Base-by-base conservation (phyloP, 129 eudicot genomes). In the Oenanthe sinensis region DNA sequence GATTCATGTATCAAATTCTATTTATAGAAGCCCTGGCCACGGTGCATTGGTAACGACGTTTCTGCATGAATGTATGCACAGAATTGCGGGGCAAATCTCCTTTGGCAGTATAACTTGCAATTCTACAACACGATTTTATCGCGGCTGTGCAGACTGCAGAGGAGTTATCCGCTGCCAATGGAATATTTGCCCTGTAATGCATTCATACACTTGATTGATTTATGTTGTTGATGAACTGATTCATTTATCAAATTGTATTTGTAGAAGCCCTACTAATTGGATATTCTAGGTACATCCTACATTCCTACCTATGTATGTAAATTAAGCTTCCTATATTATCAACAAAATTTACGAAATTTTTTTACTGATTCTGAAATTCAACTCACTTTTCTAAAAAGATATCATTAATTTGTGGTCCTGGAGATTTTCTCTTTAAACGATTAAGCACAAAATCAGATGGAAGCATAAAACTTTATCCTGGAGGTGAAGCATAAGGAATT, bases 101-200 rank as follows among this genome's bases (percentile, higher is more conserved):
- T 43, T 72, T 72, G 52, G 76, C 76, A 72, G 76, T 72, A 69
- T 0, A 16, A 69, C 74, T 69, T 5, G 19, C 44, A 4, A 48
- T 5, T 36, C 79, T 16, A 8, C 48, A 15, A 26, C 2, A 17
- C 39, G 40, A 30, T 28, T 50, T 2, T n/a, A 15, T 37, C 26
- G 62, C 68, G 37, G 78, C 54, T 36, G 37, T 8, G 45, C 11
- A 69, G 40, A 4, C 36, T 33, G 36, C 36, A 33, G 36, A 33
- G 7, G 36, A 80, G 12, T 50, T 65, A 46, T 75, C 80, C 9
- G 17, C 84, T 79, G 87, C 87, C 84, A 80, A 84, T 54, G 81
- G 84, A 79, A 84, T 75, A 79, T 28, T 84, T 76, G 70, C 87
- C 84, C 81, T 8, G 87, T 84, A 84, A 84, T 84, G 78, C 74